Percentiles rank a stretch among this genome's conserved stretches.
Evolutionary conservation across 2,329 filamentous ascomycete genomes (phyloP).

Genomic region (Colletotrichum aenigma): DNA sequence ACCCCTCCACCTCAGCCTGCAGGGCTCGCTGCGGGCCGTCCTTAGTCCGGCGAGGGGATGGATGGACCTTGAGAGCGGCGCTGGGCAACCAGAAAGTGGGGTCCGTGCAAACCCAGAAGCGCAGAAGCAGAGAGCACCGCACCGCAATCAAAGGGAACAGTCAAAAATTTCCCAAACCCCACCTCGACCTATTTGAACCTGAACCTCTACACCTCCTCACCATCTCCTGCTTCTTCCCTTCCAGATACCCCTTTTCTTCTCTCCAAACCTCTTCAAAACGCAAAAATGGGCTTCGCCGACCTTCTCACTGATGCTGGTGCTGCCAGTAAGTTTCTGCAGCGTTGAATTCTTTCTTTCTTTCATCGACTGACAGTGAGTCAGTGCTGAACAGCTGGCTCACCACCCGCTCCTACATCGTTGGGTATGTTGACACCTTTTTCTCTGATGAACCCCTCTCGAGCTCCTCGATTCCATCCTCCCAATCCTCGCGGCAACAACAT

Average conservation of each 20-base stretch:
- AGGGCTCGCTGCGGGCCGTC: constrained; percentile 14
- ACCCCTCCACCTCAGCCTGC: background rate
- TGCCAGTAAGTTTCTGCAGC: constrained; percentile 45
- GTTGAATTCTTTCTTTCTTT: constrained; percentile 23
- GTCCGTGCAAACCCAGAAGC: constrained; percentile 15
- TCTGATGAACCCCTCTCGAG: background rate
- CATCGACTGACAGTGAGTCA: constrained; percentile 39
- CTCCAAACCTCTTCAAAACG: constrained; percentile 25
- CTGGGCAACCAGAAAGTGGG: constrained; percentile 15
- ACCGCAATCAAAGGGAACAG: constrained; percentile 21
- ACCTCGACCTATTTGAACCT: constrained; percentile 31
- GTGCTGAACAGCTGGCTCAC: constrained; percentile 76
- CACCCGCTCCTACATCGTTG: constrained; percentile 81
- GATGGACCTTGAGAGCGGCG: background rate
- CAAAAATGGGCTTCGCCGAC: constrained; percentile 73
- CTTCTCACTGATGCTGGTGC: constrained; percentile 67
- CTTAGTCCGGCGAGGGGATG: constrained; percentile 22
- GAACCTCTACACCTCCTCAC: constrained; percentile 17
- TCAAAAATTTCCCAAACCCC: constrained; percentile 47
- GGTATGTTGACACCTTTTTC: constrained; percentile 60
- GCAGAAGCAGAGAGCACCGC: constrained; percentile 14
- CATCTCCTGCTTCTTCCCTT: constrained; percentile 30
- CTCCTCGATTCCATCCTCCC: background rate
- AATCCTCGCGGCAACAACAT: constrained; percentile 39
- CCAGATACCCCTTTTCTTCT: constrained; percentile 28